These are phyloP conservation scores for Cystobasidium tubakii DNA, from an alignment of 768 basidiomycete genomes.

Conservation along the genomic window DNA sequence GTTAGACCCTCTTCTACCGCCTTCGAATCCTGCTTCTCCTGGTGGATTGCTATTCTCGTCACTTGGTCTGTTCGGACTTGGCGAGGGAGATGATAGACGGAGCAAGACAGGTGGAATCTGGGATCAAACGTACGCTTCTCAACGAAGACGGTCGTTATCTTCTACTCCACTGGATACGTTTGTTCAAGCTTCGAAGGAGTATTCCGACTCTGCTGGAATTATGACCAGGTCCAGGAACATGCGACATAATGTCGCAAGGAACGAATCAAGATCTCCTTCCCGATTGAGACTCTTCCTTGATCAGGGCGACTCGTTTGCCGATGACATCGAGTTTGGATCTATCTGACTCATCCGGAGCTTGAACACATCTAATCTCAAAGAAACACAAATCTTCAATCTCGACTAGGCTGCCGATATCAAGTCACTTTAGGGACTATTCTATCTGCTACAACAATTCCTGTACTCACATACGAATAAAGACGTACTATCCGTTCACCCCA, in stretches of 20 bases:
- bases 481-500: no score
- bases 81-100: not conserved
- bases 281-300: not conserved
- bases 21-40: not conserved
- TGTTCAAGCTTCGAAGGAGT: not conserved
- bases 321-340: slow-evolving; percentile 25
- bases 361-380: no score
- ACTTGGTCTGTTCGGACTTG: slow-evolving; percentile 6
- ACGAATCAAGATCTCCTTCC: not conserved
- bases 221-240: not conserved
- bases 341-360: slow-evolving; percentile 4
- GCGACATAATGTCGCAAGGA: not conserved
- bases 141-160: not conserved
- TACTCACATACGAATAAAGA: no score
- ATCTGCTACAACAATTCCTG: not conserved
- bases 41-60: slow-evolving; percentile 21
- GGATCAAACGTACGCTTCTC: not conserved
- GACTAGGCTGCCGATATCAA: not conserved
- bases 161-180: not conserved
- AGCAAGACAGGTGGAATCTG: not conserved
- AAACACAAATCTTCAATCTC: no score
- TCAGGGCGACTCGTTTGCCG: not conserved
- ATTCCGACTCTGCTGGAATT: not conserved
- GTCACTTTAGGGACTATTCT: not conserved
- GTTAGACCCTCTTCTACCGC: not conserved